Evolutionary conservation across 1,284 basidiomycete genomes (phyloP), one percentile per base, ranked within the genome.

Genomic region (Vanrija sp.): DNA sequence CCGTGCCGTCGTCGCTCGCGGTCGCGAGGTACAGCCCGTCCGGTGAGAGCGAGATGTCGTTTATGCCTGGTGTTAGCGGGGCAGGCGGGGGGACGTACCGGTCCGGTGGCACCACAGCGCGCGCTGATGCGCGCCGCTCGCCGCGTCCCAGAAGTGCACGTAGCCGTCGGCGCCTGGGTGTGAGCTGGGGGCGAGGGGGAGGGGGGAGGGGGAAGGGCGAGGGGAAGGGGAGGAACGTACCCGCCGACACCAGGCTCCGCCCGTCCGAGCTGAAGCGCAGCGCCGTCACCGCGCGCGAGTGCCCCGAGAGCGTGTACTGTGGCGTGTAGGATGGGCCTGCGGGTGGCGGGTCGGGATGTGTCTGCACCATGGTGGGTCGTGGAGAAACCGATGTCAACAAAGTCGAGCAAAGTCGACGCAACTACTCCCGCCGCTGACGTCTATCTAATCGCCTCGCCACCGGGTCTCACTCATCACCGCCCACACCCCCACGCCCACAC

Each of bases 11-110:
- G 69, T 97, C 93, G 3, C 89, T 93, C 1, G 89, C 92, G 43
- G 88, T 89, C 0, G 91, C 89, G 37, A 97, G 73, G 68, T 85
- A 87, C 55, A 86, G 82, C 22, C 85, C 85, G 67, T 93, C 87
- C 39, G 78, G 78, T 0, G 90, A 90, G 85, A 92, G 92, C 12
- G 89, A 85, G 59, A 96, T 76, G 67, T 95, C 90, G 49, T 89
- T 92, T 55, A 96, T 84, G 1, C 93, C 93, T 73, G 50, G 9
- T 14, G 44, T 49, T 19, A 46, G 46, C 12, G 41, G 2, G 27
- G 25, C 16, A 14, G 41, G 18, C 15, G 35, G 10, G 4, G 15
- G 6, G 16, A 55, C 67, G 14, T 24, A 77, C 69, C 69, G 1
- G 64, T 55, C 7, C 58, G 54, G 46, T 74, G 71, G 22, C 60